Conservation (phyloP, 169 alveolate genomes). For the Amoebophrya sp. region DNA sequence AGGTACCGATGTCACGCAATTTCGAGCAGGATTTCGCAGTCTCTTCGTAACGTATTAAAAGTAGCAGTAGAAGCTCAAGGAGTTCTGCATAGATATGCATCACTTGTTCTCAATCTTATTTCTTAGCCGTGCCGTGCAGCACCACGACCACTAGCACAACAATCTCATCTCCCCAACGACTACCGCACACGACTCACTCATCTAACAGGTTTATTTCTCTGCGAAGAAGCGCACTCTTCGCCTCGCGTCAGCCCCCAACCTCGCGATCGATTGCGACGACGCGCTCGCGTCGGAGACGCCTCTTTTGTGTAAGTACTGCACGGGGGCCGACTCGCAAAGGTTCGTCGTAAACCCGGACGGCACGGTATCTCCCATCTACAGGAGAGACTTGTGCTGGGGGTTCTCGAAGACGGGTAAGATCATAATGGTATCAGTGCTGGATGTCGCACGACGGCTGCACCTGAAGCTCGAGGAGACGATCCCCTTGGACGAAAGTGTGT, state of each 20-base stretch:
- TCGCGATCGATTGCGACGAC: neutral
- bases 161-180: too few relatives aligned
- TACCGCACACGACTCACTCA: too few relatives aligned
- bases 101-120: too few relatives aligned
- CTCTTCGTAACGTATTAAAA: too few relatives aligned
- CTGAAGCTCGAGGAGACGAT: neutral
- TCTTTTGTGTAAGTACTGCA: neutral
- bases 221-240: neutral
- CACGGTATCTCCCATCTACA: neutral
- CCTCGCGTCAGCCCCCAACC: neutral
- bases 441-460: neutral
- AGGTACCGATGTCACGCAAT: too few relatives aligned
- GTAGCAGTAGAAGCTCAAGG: too few relatives aligned
- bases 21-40: too few relatives aligned
- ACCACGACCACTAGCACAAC: too few relatives aligned
- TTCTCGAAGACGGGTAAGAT: neutral
- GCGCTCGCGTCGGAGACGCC: neutral
- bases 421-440: neutral
- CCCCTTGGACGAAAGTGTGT: neutral
- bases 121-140: too few relatives aligned
- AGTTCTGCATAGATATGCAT: too few relatives aligned
- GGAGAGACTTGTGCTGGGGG: neutral
- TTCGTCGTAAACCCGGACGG: neutral
- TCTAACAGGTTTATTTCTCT: neutral
- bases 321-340: neutral